Conservation (phyloP, 2,329 filamentous ascomycete species). For the Aureobasidium sp. region DNA sequence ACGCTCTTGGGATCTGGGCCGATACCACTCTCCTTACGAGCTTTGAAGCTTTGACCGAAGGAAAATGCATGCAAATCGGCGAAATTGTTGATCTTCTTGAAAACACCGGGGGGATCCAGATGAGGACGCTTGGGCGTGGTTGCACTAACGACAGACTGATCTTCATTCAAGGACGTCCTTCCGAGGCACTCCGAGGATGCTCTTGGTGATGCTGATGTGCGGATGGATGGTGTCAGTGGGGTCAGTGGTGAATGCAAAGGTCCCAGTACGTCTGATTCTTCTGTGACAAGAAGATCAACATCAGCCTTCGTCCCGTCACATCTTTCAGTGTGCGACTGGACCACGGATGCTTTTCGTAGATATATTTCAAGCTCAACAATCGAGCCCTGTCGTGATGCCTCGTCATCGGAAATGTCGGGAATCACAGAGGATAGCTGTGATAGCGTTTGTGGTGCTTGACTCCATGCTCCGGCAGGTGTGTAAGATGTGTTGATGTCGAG, state of each 20-base stretch:
- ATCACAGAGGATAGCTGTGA: neutral
- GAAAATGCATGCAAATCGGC: neutral
- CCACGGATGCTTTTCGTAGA: neutral
- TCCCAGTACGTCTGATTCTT: neutral
- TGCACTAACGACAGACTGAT: neutral
- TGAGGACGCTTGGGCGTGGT: neutral
- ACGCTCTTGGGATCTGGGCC: neutral
- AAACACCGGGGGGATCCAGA: neutral
- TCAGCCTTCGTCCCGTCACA: neutral
- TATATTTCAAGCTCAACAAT: neutral
- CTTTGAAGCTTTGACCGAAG: neutral
- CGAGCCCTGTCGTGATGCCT: neutral
- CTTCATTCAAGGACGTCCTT: neutral
- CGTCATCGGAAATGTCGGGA: neutral
- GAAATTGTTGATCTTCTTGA: neutral
- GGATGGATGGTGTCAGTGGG: neutral
- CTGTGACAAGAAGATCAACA: neutral
- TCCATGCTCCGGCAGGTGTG: neutral
- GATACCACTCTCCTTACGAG: neutral
- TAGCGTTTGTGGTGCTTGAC: neutral
- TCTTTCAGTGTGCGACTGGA: neutral
- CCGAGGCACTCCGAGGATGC: conserved; percentile 2
- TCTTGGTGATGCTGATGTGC: neutral
- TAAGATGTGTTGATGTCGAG: neutral
- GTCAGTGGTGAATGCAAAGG: neutral